A percentile compares a stretch with the other conserved stretches of the same genome.
Conservation (phyloP, 371 early-diverging fungal genomes). For the Mortierella sp. region DNA sequence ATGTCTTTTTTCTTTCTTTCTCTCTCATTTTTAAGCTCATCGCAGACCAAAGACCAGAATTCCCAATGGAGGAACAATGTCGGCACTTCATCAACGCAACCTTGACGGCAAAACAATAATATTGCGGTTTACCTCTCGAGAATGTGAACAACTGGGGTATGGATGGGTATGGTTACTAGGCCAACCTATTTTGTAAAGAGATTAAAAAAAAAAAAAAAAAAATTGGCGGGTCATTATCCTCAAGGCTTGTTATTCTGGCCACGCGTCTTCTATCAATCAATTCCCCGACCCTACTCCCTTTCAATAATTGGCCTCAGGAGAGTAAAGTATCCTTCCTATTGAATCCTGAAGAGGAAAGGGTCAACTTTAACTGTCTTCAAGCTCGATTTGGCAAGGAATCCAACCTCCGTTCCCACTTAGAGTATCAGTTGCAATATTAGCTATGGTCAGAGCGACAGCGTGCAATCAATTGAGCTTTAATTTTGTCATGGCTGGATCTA, state of each 20-base stretch:
- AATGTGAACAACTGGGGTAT: too few relatives aligned
- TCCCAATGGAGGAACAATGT: neutral
- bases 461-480: too few relatives aligned
- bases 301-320: slow-evolving; percentile 2
- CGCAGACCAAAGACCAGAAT: neutral
- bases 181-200: neutral
- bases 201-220: neutral
- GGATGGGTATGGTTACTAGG: too few relatives aligned
- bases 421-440: neutral
- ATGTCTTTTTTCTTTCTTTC: slow-evolving; percentile 53
- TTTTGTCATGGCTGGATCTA: neutral
- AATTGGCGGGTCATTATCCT: neutral
- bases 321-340: neutral
- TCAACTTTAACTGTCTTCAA: too few relatives aligned
- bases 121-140: neutral
- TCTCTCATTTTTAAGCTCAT: neutral
- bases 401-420: neutral
- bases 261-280: neutral
- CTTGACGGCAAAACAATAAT: neutral
- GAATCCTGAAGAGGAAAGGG: too few relatives aligned
- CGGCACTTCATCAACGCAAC: neutral
- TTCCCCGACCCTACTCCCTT: neutral
- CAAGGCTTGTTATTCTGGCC: neutral
- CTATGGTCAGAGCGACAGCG: neutral
- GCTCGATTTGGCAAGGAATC: neutral